A percentile compares a stretch with the other conserved stretches of the same genome.
These are phyloP conservation scores for Pseudocohnilembus persalinus DNA, from an alignment of 169 alveolate genomes.

Conservation along the genomic window DNA sequence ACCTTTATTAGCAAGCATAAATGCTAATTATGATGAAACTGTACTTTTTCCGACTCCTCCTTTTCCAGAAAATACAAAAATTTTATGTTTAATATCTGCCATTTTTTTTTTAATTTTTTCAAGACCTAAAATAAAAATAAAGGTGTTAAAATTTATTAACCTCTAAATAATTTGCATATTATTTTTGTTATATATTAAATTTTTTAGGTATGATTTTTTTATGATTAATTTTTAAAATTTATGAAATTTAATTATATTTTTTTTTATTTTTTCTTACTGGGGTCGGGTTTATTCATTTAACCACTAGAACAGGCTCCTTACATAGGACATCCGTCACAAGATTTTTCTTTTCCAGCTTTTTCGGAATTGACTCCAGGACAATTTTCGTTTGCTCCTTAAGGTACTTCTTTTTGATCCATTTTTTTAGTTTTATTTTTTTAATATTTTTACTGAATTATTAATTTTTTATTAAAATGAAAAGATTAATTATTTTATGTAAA, in stretches of 20 bases:
- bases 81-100: constrained; percentile 67
- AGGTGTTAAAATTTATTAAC: too few relatives aligned
- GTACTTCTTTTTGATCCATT: constrained; percentile 18
- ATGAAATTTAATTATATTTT: constrained; percentile 23
- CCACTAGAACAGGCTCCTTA: constrained; percentile 70
- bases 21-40: constrained; percentile 72
- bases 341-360: constrained; percentile 65
- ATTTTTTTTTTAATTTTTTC: constrained; percentile 66
- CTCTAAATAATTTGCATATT: too few relatives aligned
- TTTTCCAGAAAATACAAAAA: constrained; percentile 79
- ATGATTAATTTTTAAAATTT: background rate
- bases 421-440: too few relatives aligned
- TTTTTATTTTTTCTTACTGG: too few relatives aligned
- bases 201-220: too few relatives aligned
- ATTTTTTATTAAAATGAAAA: too few relatives aligned
- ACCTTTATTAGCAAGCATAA: constrained; percentile 55
- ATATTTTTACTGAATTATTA: too few relatives aligned
- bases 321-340: constrained; percentile 82
- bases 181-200: too few relatives aligned
- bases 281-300: constrained; percentile 36
- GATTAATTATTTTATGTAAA: too few relatives aligned
- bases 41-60: constrained; percentile 89
- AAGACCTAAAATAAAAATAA: constrained; percentile 6
- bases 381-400: constrained; percentile 55
- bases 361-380: constrained; percentile 72